A percentile compares a stretch with the other conserved stretches of the same genome.
Conservation (phyloP, 148 eudicot species). For the Polygonum maritimum region DNA sequence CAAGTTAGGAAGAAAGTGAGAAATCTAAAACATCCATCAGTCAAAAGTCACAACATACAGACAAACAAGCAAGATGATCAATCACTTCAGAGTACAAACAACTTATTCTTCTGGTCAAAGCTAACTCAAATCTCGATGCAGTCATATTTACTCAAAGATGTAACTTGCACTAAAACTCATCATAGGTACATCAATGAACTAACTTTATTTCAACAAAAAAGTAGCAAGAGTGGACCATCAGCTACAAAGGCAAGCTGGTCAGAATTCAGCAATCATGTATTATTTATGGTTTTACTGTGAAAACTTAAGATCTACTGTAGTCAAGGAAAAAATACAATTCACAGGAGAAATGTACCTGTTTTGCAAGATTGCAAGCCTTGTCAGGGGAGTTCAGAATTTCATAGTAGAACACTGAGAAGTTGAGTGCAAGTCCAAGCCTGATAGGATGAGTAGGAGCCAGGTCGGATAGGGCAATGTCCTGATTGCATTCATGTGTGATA, state of each 20-base stretch:
- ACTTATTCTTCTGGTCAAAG: neutral
- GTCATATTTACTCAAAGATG: neutral
- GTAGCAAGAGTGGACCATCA: neutral
- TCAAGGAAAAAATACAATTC: neutral
- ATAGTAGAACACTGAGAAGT: conserved; percentile 43
- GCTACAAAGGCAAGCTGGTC: neutral
- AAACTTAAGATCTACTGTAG: neutral
- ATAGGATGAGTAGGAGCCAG: conserved; percentile 41
- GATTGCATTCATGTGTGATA: neutral
- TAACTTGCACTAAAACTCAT: neutral
- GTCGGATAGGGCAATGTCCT: conserved; percentile 39
- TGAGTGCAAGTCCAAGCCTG: conserved; percentile 44
- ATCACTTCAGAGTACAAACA: neutral
- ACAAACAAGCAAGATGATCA: neutral
- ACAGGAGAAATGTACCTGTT: conserved; percentile 21
- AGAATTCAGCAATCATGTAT: neutral
- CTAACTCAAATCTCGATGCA: neutral
- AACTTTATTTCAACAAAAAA: neutral
- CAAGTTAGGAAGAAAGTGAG: neutral
- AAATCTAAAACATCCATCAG: neutral
- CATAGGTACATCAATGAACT: too few species aligned
- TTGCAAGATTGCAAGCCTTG: conserved; percentile 39
- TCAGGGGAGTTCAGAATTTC: conserved; percentile 46
- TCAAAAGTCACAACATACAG: neutral
- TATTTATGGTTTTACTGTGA: neutral